Conservation (phyloP, 1,284 basidiomycete species). For the Melanopsichium pennsylvanicum region DNA sequence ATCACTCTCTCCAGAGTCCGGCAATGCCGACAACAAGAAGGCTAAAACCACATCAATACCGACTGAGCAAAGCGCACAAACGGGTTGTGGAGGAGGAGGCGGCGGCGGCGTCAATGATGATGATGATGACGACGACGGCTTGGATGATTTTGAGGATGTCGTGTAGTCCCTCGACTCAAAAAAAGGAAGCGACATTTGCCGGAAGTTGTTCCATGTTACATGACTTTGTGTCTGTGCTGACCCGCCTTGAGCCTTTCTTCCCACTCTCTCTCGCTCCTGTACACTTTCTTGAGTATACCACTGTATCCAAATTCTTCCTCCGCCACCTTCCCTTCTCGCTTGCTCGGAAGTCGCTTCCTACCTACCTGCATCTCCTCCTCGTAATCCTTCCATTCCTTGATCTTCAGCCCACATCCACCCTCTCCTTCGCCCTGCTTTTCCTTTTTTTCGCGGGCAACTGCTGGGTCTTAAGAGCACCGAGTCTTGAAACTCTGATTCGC, state of each 20-base stretch:
- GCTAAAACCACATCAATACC: no score
- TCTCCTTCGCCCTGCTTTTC: background rate
- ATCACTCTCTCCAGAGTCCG: conserved; percentile 20
- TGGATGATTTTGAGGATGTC: conserved; percentile 61
- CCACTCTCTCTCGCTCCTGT: background rate
- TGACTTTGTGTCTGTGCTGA: conserved; percentile 11
- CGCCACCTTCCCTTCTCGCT: no score
- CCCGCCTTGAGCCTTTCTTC: background rate
- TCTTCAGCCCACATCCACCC: no score
- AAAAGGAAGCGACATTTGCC: conserved; percentile 1
- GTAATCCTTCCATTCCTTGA: no score
- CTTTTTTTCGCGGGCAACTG: conserved; percentile 19
- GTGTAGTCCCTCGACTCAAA: conserved; percentile 24
- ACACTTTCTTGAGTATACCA: conserved; percentile 1
- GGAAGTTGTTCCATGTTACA: no score
- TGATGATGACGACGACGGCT: conserved; percentile 47
- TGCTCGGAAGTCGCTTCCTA: no score
- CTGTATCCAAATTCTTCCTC: no score
- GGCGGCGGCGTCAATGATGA: conserved; percentile 31
- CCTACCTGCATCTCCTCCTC: no score
- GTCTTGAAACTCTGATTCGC: conserved; percentile 29
- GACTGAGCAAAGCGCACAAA: no score
- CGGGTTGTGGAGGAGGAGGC: no score
- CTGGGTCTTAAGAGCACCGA: conserved; percentile 56
- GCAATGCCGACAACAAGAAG: conserved; percentile 28